These are phyloP conservation scores for Ambrosia artemisiifolia DNA, from an alignment of 129 eudicot species.

Conservation along the genomic window DNA sequence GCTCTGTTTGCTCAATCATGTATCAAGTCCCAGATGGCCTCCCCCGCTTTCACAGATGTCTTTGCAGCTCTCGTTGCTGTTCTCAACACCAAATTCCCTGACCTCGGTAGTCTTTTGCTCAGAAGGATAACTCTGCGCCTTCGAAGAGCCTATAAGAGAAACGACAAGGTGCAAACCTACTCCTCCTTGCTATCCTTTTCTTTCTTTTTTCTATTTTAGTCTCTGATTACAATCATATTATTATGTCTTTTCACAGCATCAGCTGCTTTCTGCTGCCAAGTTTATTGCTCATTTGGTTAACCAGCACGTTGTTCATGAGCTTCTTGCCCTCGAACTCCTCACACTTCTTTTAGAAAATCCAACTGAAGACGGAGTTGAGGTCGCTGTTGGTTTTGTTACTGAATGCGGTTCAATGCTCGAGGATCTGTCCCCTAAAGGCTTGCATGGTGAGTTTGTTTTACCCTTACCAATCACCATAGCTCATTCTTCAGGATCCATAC, in stretches of 20 bases:
- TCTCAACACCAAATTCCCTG: constrained; percentile 85
- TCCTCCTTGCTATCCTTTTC: background rate
- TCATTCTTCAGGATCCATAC: no score
- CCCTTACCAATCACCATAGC: no score
- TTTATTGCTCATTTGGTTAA: constrained; percentile 93
- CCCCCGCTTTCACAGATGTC: constrained; percentile 89
- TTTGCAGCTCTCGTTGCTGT: constrained; percentile 94
- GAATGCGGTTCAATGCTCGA: constrained; percentile 92
- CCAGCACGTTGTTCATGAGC: constrained; percentile 90
- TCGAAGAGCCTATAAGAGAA: constrained; percentile 81
- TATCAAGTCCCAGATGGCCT: constrained; percentile 97
- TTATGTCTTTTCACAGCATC: constrained; percentile 50
- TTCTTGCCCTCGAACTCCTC: constrained; percentile 84
- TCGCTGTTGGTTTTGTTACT: constrained; percentile 90
- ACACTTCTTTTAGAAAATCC: constrained; percentile 76
- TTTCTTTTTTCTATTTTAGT: background rate
- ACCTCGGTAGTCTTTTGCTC: constrained; percentile 76
- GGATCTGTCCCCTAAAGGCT: constrained; percentile 74
- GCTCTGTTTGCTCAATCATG: constrained; percentile 86
- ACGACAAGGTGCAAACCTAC: constrained; percentile 66
- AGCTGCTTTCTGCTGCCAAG: constrained; percentile 80
- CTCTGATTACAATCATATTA: background rate
- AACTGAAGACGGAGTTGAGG: constrained; percentile 96
- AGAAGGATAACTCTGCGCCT: constrained; percentile 75
- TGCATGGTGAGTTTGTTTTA: constrained; percentile 67